Base-by-base conservation (phyloP, 352 stramenopile species). In the Blastocystis hominis region DNA sequence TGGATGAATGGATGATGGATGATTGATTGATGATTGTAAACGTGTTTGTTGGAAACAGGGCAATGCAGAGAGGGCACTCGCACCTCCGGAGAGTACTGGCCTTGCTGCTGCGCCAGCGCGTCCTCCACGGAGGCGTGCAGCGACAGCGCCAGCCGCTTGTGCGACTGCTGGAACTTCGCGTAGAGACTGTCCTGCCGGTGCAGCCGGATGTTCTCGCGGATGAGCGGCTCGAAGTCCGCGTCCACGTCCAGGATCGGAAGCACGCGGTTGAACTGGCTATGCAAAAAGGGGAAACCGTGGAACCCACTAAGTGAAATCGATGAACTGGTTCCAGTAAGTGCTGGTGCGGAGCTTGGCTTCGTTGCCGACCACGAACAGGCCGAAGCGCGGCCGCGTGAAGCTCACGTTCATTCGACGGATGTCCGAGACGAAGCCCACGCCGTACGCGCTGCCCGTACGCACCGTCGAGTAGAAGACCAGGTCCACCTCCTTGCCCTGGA, bases 391-490 rank as follows among this genome's bases (percentile, higher is more conserved):
- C 24, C 93, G 93, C 9, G 93, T 96, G 86, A 96, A 94, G 24
- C 91, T 93, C 55, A 96, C 93, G 50, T 96, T 96, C 24, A 96
- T 81, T 69, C 93, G 93, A 20, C 93, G 92, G 86, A 95, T 91
- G 86, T 96, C 93, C 50, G 92, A 92, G 75, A 96, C 90, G 89
- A 96, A 96, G 68, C 93, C 93, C 79, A 96, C 94, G 30, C 92
- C 92, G 30, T 93, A 91, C 4, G 91, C 89, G 36, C 90, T 90
- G 9, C 92, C 94, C 7, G 93, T 91, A 62, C 93, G 93, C 17
- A 98, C 96, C 50, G 95, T 95, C 5, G 95, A 98, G 89, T 98
- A 97, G 54, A 99, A 95, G 86, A 99, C 98, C 15, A 99, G 90
- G 90, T 99, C 96, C 79, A 98, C 98, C 90, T 99, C 97, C 64